Conservation (phyloP, 1,284 basidiomycete species). For the Sporisorium reilianum region DNA sequence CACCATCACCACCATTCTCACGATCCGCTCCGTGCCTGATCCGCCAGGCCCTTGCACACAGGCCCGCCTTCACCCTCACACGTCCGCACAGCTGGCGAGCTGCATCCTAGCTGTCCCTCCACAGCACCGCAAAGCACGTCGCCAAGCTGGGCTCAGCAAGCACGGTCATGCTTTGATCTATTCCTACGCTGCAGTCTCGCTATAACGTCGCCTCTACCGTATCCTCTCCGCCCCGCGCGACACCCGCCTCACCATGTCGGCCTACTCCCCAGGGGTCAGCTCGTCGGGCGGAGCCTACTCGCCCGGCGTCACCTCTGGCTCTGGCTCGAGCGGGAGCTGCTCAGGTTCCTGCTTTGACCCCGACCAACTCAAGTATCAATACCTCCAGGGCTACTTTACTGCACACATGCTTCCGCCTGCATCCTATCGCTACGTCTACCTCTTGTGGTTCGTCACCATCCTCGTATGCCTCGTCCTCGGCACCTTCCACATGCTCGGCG, state of each 20-base stretch:
- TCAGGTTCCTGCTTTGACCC: slow-evolving; percentile 54
- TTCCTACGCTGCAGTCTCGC: too few relatives aligned
- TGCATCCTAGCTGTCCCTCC: not conserved
- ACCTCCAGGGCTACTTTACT: slow-evolving; percentile 65
- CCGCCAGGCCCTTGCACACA: not conserved
- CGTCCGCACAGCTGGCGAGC: not conserved
- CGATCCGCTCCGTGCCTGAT: not conserved
- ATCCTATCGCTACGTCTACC: slow-evolving; percentile 71
- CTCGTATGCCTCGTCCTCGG: slow-evolving; percentile 63
- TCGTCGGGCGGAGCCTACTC: slow-evolving; percentile 42
- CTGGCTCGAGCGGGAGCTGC: slow-evolving; percentile 26
- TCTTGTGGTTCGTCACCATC: slow-evolving; percentile 69
- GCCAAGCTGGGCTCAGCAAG: slow-evolving; percentile 8
- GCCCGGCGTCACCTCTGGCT: slow-evolving; percentile 27
- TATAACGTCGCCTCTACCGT: not conserved
- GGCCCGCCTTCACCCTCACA: not conserved
- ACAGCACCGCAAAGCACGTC: not conserved
- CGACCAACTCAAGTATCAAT: slow-evolving; percentile 55
- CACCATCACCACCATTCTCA: not conserved
- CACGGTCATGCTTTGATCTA: slow-evolving; percentile 10
- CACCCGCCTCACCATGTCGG: slow-evolving; percentile 21
- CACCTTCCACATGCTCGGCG: slow-evolving; percentile 62
- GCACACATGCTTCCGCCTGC: slow-evolving; percentile 70
- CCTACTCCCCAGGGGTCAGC: slow-evolving; percentile 18
- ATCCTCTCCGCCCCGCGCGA: not conserved